phyloP scores from a whole-genome alignment of 345 rosid species.

The Lenwebbia sp. region DNA sequence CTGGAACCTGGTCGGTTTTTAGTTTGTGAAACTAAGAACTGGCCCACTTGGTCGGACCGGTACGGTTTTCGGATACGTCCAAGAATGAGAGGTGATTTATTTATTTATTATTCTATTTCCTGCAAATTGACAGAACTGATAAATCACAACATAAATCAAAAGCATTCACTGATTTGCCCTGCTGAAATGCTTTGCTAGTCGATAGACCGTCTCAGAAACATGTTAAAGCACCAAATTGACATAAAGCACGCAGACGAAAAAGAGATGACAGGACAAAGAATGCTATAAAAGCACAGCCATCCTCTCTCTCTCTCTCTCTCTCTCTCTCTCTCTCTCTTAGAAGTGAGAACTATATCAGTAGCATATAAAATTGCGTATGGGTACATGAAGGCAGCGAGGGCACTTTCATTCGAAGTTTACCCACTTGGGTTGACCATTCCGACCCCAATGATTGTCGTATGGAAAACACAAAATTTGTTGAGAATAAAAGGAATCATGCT shows the following conservation, averaged over 20 bases:
- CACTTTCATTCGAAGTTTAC: neutral
- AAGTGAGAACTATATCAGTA: neutral
- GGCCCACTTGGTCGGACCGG: too few species aligned
- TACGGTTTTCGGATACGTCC: too few species aligned
- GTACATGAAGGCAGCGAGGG: neutral
- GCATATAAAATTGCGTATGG: neutral
- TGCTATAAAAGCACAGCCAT: neutral
- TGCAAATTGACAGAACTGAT: neutral
- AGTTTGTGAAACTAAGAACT: too few species aligned
- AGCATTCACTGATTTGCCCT: neutral
- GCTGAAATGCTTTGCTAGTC: neutral
- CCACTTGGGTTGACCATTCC: neutral
- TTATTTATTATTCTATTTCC: too few species aligned
- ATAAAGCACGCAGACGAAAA: neutral
- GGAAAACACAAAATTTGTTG: too few species aligned
- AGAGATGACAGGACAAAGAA: neutral
- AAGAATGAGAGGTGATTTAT: too few species aligned
- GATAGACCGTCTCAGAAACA: neutral
- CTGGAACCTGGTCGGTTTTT: too few species aligned
- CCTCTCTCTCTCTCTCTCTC: neutral
- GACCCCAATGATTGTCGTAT: neutral
- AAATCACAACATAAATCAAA: neutral
- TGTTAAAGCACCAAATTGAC: neutral
- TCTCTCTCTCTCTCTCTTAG: neutral
- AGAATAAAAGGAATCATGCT: too few species aligned